phyloP scores from a whole-genome alignment of 208 protist species.

The Crithidia mellificae region DNA sequence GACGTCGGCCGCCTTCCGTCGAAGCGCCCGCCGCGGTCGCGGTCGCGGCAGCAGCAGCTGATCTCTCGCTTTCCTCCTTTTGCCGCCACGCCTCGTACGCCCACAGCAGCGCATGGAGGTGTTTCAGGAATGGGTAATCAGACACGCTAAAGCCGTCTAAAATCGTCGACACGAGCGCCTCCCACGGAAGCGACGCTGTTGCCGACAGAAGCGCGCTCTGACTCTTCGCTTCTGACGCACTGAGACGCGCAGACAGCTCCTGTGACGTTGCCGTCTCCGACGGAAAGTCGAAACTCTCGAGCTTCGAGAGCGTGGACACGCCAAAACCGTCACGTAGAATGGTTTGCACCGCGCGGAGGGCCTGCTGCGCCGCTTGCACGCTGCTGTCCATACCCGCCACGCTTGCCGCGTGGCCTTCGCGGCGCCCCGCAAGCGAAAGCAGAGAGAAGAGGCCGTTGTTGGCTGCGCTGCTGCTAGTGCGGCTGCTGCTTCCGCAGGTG shows the following conservation, averaged over 20 bases:
- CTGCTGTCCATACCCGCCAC: neutral
- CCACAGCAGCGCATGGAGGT: constrained; percentile 23
- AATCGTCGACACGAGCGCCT: constrained; percentile 2
- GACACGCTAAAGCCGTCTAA: constrained; percentile 17
- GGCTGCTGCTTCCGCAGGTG: constrained; percentile 25
- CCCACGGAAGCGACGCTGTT: constrained; percentile 10
- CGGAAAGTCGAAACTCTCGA: too few relatives aligned
- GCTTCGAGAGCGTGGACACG: neutral
- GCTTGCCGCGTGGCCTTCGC: too few relatives aligned
- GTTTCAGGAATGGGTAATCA: constrained; percentile 17
- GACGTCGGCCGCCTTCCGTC: neutral
- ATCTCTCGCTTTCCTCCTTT: neutral
- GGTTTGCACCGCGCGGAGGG: constrained; percentile 7
- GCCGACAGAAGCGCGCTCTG: too few relatives aligned
- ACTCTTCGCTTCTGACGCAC: too few relatives aligned
- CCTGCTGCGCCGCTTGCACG: neutral
- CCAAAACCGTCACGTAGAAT: constrained; percentile 7
- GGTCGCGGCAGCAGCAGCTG: too few relatives aligned
- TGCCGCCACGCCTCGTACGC: constrained; percentile 7
- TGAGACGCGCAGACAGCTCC: too few relatives aligned
- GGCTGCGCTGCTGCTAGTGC: neutral
- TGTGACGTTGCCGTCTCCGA: too few relatives aligned
- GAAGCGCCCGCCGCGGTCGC: too few relatives aligned
- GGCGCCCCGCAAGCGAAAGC: neutral
- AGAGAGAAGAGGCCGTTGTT: constrained; percentile 6